phyloP scores from a whole-genome alignment of 768 basidiomycete genomes.

The Podaxis sp. region DNA sequence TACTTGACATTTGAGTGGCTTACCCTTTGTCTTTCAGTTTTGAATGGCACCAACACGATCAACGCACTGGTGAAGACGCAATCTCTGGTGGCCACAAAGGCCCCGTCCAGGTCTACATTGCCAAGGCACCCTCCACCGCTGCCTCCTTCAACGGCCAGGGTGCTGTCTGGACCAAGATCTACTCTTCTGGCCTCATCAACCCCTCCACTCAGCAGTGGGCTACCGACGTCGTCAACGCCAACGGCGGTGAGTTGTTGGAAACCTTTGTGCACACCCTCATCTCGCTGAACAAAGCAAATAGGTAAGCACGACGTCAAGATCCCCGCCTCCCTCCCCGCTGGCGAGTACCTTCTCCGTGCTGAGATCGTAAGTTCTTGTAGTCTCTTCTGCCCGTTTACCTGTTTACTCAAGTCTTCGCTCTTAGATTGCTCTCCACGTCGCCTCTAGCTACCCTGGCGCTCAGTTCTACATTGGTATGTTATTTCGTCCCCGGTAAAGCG shows the following conservation, averaged over 20 bases:
- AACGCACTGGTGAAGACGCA: slow-evolving; percentile 52
- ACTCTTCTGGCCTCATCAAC: slow-evolving; percentile 8
- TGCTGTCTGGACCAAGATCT: slow-evolving; percentile 55
- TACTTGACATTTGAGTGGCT: slow-evolving; percentile 9
- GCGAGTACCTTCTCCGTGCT: slow-evolving; percentile 49
- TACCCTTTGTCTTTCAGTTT: slow-evolving; percentile 30
- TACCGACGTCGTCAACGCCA: slow-evolving; percentile 49
- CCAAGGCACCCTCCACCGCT: slow-evolving; percentile 42
- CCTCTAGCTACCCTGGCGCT: slow-evolving; percentile 43
- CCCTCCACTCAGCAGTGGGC: slow-evolving; percentile 43
- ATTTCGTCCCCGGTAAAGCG: slow-evolving; percentile 39
- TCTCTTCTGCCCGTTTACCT: not conserved
- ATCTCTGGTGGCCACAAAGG: slow-evolving; percentile 54
- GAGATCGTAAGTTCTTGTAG: slow-evolving; percentile 40
- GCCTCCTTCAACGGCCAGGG: slow-evolving; percentile 39
- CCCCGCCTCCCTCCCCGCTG: slow-evolving; percentile 45
- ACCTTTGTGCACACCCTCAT: not conserved
- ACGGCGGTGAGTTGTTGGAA: slow-evolving; percentile 30
- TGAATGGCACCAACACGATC: slow-evolving; percentile 56
- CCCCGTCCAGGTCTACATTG: slow-evolving; percentile 49
- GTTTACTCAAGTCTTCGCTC: not conserved
- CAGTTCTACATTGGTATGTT: slow-evolving; percentile 46
- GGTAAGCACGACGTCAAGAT: slow-evolving; percentile 45
- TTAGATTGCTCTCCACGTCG: slow-evolving; percentile 38
- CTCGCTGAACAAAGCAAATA: slow-evolving; percentile 15